Percentiles rank a stretch among this genome's conserved stretches.
Evolutionary conservation across 345 rosid genomes (phyloP).

Genomic region (Geranium brycei): DNA sequence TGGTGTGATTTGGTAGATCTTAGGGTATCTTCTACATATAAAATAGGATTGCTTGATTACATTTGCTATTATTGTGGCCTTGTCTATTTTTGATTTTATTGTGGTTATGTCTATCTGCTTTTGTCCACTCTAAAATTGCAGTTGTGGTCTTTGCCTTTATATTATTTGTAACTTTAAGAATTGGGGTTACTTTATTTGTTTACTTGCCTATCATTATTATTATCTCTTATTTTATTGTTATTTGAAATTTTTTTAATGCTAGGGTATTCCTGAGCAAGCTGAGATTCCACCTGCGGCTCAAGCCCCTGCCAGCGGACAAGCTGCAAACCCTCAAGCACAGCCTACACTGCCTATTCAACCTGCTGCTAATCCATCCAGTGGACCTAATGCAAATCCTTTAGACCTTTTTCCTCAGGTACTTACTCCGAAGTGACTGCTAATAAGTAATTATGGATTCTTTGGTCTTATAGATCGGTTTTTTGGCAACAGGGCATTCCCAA

Average conservation of each 20-base stretch:
- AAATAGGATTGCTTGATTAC: too few species aligned
- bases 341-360: conserved; percentile 47
- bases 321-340: conserved; percentile 40
- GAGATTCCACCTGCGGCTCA: conserved; percentile 40
- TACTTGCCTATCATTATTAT: neutral
- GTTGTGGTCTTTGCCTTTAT: too few species aligned
- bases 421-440: neutral
- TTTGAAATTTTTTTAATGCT: neutral
- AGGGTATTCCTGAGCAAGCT: conserved; percentile 82
- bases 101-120: too few species aligned
- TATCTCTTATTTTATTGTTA: neutral
- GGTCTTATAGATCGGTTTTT: conserved; percentile 5
- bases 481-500: conserved; percentile 71
- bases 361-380: conserved; percentile 35
- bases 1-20: too few species aligned
- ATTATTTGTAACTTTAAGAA: too few species aligned
- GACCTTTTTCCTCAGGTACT: conserved; percentile 85
- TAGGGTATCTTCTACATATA: too few species aligned
- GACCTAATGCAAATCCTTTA: conserved; percentile 83
- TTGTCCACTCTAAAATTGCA: too few species aligned
- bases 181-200: neutral
- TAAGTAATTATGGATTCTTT: neutral
- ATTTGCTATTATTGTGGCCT: too few species aligned
- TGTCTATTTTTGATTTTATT: too few species aligned
- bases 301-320: conserved; percentile 31